Base-by-base conservation (phyloP, 208 protist species). In the Leishmania braziliensis region DNA sequence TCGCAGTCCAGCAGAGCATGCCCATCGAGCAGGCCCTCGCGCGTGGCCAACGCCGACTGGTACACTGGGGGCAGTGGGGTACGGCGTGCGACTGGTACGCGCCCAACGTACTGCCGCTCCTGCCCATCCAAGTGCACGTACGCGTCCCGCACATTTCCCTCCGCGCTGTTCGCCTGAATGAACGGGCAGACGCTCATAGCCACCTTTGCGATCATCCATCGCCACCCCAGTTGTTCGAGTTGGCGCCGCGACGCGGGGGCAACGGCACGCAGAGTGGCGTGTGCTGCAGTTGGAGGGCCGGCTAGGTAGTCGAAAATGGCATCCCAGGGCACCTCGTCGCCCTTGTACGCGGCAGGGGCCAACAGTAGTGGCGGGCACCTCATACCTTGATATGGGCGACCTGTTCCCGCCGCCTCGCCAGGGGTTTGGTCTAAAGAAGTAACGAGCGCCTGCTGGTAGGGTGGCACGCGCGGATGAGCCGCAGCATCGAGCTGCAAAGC, bases 121-220 rank as follows among this genome's bases (percentile, higher is more conserved):
- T 75, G 80, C n/a, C 85, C 85, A 60, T 88, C 79, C 33, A 88
- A 63, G 23, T 78, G 80, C 20, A 66, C 73, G 66, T 82, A 83
- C 18, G 81, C 73, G 78, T 88, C 85, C 12, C 78, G 70, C 46
- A 82, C 80, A 54, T 75, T 63, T 16, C 5, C n/a, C 63, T 68
- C 80, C 23, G 43, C 39, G 53, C 54, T 75, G 80, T 75, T 84
- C 56, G 75, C 80, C 29, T 60, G 23, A 29, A 84, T 69, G 72
- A 84, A 84, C 1, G 80, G 75, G 23, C 80, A 84, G 36, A 84
- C 29, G 46, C 23, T 14, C 29, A 29, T 53, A 58, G 73, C 51
- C n/a, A 84, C 68, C 53, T 66, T 69, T 56, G 33, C 56, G 2
- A 84, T 29, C 20, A 84, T 23, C 80, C 80, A 84, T n/a, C 43